Base-by-base conservation (phyloP, 306 rosid genomes). In the Lathyrus oleraceus region DNA sequence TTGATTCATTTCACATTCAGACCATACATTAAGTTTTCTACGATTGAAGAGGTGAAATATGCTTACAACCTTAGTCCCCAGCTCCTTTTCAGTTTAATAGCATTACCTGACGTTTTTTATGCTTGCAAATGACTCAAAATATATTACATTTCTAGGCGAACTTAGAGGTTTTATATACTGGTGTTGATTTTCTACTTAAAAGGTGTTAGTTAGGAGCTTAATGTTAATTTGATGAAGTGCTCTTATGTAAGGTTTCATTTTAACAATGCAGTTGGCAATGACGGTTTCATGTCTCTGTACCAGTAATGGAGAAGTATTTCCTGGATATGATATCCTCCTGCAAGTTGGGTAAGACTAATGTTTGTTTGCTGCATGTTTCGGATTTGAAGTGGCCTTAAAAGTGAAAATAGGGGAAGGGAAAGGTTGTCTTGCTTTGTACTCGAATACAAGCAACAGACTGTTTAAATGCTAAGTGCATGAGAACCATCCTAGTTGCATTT, bases 261-360 rank as follows among this genome's bases (percentile, higher is more conserved):
- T 79, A 74, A 61, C 19, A 21, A 73, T 85, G 89, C 87, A 93
- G 98, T 75, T 94, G 84, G 89, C 95, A 57, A 81, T 73, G 85
- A 59, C 90, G 1, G 81, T 84, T 49, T 87, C 85, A 3, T 19
- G 90, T 76, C 85, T 94, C 72, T 90, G 97, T 81, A 30, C 88
- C 67, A 74, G 89, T 85, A 94, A 94, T 5, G 87, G 90, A 58
- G 97, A 94, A 76, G 77, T 76, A 44, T 88, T 88, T 83, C 91
- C 97, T 4, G 98, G 97, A 82, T 84, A 88, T 49, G 97, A 90
- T 70, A 74, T 79, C 0, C 95, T 90, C 45, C 78, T 94, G 77
- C 88, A 75, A 87, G 87, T 94, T 58, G 97, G 98, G 98, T 93
- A 88, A 83, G 98, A 23, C 15, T 13, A 71, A 47, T 51, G 19